Conservation (phyloP, 768 basidiomycete species). For the Leccinum uliginosum region DNA sequence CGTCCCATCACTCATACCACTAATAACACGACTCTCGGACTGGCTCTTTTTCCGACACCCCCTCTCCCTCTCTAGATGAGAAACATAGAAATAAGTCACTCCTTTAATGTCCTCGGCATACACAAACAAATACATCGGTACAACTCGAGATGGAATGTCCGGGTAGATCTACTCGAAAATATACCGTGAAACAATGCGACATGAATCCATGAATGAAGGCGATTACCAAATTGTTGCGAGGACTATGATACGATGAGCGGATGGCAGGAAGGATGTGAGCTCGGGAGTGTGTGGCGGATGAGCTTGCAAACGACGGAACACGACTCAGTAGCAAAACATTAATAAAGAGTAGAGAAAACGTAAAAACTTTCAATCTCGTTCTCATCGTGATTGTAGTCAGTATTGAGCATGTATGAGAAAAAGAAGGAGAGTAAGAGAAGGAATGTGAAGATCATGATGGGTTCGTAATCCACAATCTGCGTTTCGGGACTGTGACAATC, state of each 20-base stretch:
- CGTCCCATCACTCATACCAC: constrained; percentile 1
- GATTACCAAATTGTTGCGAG: constrained; percentile 24
- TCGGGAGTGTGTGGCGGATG: background rate
- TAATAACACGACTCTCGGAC: background rate
- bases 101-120: constrained; percentile 32
- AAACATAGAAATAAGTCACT: constrained; percentile 33
- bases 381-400: constrained; percentile 20
- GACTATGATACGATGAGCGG: constrained; percentile 25
- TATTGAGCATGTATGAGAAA: constrained; percentile 16
- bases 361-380: constrained; percentile 4
- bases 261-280: background rate
- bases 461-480: constrained; percentile 71
- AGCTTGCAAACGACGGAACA: constrained; percentile 13
- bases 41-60: background rate
- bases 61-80: background rate
- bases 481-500: constrained; percentile 73
- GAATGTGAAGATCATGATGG: constrained; percentile 37
- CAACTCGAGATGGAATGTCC: constrained; percentile 29
- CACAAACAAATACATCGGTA: constrained; percentile 36
- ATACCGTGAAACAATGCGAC: constrained; percentile 32
- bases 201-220: constrained; percentile 28
- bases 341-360: constrained; percentile 8
- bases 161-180: constrained; percentile 33
- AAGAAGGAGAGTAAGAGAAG: background rate
- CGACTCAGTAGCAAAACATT: constrained; percentile 13